Evolutionary conservation across 108 stramenopile genomes (phyloP), one percentile per base, ranked within the genome.

Genomic region (Nitzschia sp.): DNA sequence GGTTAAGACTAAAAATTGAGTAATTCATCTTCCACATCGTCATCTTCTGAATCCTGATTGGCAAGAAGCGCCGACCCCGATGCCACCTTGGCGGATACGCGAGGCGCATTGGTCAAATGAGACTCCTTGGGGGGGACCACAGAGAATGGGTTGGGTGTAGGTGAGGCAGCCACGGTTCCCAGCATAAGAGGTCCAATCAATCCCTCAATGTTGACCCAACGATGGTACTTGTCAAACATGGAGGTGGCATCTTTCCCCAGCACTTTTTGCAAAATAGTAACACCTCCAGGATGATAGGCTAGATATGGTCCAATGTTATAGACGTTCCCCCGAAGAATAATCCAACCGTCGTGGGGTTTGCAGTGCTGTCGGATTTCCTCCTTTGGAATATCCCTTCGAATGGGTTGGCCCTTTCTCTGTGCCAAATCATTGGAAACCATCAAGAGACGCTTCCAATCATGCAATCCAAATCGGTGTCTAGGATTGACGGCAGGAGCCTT

Each of bases 281-380:
- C 63, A 8, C 97, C 97, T 10, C 98, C 98, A 8, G 98, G 98
- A 83, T 98, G 98, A 71, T 98, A 98, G 51, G 80, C 75, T 57
- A 98, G 67, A 76, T 96, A 98, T 15, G 95, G 95, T 3, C 88
- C 77, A 26, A 97, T 78, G 74, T 96, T 94, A 78, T 97, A 98
- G 1, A 98, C 97, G 38, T 83, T 83, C 0, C 91, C 94, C 10
- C 74, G 67, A 25, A 95, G 63, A 5, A 89, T 76, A 40, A 89
- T 89, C 97, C 97, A 98, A 41, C 83, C 90, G 56, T 98, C 97
- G 57, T 94, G 72, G 10, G 71, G 22, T 8, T 73, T 62, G 14
- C 73, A 69, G 81, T 98, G 97, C 42, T 56, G 24, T 10, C 52
- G 26, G 8, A 98, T 71, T 74, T 98, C 96, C 3, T 75, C 51